These are phyloP conservation scores for Tothia fuscella DNA, from an alignment of 2,329 filamentous ascomycete genomes.

Conservation along the genomic window DNA sequence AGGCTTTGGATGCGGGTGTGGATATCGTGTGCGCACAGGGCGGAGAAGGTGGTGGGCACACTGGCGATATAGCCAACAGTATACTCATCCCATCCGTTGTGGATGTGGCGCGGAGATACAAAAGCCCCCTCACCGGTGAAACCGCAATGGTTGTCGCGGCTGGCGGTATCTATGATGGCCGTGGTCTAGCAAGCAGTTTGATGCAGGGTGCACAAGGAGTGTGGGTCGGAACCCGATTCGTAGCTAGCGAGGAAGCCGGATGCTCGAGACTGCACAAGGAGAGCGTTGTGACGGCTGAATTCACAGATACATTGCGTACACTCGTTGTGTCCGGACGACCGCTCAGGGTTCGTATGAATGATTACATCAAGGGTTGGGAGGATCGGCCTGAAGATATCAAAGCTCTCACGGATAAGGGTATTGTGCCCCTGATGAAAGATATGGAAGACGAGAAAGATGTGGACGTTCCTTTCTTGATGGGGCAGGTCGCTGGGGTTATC, in stretches of 20 bases:
- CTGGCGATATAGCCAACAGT: slow-evolving; percentile 74
- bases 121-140: slow-evolving; percentile 56
- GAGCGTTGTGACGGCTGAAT: slow-evolving; percentile 66
- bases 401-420: slow-evolving; percentile 60
- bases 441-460: slow-evolving; percentile 71
- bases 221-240: slow-evolving; percentile 91
- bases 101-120: slow-evolving; percentile 65
- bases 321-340: slow-evolving; percentile 74
- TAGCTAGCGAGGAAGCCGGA: slow-evolving; percentile 69
- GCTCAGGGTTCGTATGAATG: slow-evolving; percentile 67
- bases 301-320: slow-evolving; percentile 70
- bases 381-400: slow-evolving; percentile 60
- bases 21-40: slow-evolving; percentile 90
- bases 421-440: slow-evolving; percentile 74
- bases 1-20: slow-evolving; percentile 74
- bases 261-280: slow-evolving; percentile 75
- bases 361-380: slow-evolving; percentile 77
- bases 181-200: slow-evolving; percentile 65
- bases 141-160: slow-evolving; percentile 76
- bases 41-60: slow-evolving; percentile 87
- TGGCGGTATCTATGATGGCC: slow-evolving; percentile 74
- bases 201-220: slow-evolving; percentile 83
- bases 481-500: slow-evolving; percentile 76
- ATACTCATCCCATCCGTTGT: slow-evolving; percentile 79
- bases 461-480: slow-evolving; percentile 85